Evolutionary conservation across 2,329 filamentous ascomycete genomes (phyloP).

Genomic region (Paramyrothecium sp.): DNA sequence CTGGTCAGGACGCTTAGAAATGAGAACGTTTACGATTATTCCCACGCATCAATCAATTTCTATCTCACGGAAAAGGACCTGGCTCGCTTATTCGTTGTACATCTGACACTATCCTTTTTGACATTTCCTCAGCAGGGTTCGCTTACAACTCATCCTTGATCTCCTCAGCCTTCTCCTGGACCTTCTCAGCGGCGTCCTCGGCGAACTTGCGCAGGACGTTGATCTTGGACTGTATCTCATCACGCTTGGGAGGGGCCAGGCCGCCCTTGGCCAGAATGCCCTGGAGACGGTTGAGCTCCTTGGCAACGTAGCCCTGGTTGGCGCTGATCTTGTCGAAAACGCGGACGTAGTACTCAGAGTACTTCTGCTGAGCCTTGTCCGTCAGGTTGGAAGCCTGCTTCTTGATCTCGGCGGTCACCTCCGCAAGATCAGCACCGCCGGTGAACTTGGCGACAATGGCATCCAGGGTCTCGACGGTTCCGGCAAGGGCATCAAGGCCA

Average conservation of each 20-base stretch:
- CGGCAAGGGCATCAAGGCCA: constrained; percentile 73
- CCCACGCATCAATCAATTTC: neutral
- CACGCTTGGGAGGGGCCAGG: constrained; percentile 79
- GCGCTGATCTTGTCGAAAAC: constrained; percentile 81
- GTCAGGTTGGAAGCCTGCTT: constrained; percentile 66
- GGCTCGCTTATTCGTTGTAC: neutral
- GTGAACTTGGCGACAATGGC: constrained; percentile 71
- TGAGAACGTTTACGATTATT: neutral
- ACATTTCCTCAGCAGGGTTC: neutral
- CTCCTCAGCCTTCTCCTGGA: constrained; percentile 53
- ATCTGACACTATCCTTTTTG: neutral
- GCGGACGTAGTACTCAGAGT: constrained; percentile 90
- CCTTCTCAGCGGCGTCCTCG: constrained; percentile 54
- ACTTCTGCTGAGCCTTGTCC: constrained; percentile 65
- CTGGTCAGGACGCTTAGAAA: no score
- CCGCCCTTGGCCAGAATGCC: constrained; percentile 84
- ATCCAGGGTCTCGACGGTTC: constrained; percentile 80
- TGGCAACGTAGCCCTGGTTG: constrained; percentile 76
- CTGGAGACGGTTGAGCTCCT: constrained; percentile 80
- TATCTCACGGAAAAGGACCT: neutral
- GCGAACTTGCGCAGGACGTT: constrained; percentile 85
- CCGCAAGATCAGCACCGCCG: constrained; percentile 58
- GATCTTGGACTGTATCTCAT: constrained; percentile 81
- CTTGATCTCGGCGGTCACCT: constrained; percentile 69
- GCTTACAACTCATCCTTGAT: constrained; percentile 38